phyloP scores from a whole-genome alignment of 2,329 filamentous ascomycete genomes.

The Pestalotiopsis sp. region DNA sequence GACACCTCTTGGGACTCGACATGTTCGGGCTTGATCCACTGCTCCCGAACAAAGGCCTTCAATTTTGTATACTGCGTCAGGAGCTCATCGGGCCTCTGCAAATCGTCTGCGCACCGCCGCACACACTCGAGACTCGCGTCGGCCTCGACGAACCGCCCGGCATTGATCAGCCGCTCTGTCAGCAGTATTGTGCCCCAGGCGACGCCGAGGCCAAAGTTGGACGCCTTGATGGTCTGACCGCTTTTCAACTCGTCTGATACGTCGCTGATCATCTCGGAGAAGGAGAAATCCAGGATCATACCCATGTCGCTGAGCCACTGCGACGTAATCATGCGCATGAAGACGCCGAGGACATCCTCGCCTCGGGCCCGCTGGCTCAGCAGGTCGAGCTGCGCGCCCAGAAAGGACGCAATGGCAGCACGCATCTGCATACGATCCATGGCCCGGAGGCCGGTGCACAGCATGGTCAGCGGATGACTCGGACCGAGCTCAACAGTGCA shows the following conservation, averaged over 20 bases:
- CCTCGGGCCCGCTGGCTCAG: background rate
- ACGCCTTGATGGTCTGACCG: background rate
- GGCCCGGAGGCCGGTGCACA: background rate
- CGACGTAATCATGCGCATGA: background rate
- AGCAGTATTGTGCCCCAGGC: background rate
- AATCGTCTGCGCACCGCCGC: background rate
- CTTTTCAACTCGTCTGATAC: background rate
- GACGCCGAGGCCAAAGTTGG: background rate
- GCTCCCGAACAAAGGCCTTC: background rate
- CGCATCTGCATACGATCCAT: background rate
- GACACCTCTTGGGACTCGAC: background rate
- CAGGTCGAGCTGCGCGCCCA: background rate
- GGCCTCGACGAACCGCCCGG: background rate
- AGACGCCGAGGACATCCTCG: background rate
- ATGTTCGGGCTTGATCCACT: background rate
- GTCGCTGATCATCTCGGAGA: background rate
- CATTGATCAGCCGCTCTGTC: background rate
- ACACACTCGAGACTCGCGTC: background rate
- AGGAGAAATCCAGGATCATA: background rate
- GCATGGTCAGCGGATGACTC: background rate
- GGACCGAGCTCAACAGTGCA: background rate
- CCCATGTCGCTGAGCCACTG: background rate
- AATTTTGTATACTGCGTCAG: background rate
- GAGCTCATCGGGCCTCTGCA: background rate
- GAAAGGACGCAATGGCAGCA: background rate